Base-by-base conservation (phyloP, 2,329 filamentous ascomycete species). In the Zelopaecilomyces penicillatus region DNA sequence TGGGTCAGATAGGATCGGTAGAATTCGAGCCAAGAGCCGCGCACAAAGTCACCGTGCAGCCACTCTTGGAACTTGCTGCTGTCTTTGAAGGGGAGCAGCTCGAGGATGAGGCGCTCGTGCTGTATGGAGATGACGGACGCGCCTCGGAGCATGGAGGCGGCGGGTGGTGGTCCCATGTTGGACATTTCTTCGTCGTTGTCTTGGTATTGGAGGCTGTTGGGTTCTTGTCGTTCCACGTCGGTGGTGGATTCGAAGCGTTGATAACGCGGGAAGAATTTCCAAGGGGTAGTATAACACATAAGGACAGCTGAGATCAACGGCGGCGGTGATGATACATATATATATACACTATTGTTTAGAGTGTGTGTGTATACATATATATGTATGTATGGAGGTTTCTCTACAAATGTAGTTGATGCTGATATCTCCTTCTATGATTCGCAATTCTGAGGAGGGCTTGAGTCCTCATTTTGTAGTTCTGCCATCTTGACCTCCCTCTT, bases 11-110 rank as follows among this genome's bases (percentile, higher is more conserved):
- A 63, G 58, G 65, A 62, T 30, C 50, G 52, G 43, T 54, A 50
- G 53, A 67, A 66, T 53, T 67, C 65, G 43, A 51, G n/a, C 64
- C 63, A 68, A 28, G 62, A 56, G 35, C 62, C 63, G 43, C 57
- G 55, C 11, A 67, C 55, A 34, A 55, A 56, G 34, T 50, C 39
- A 46, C 61, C 51, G 37, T 47, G 43, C 7, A 67, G 57, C 65
- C 64, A 68, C 28, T 58, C 58, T 35, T 59, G 59, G 51, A 68
- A 67, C 46, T 58, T 53, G 28, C 39, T 37, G 31, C 46, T 38
- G 39, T 62, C 59, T 38, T 60, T 60, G 56, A 67, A 63, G 29
- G 65, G 63, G 8, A 68, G 57, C 34, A 66, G 60, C 49, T 67
- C 64, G 49, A 67, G 54, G 41, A 67, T 56, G 31, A 68, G 63